A percentile compares a stretch with the other conserved stretches of the same genome.
Evolutionary conservation across 352 stramenopile species (phyloP).

Genomic region (Blastocystis sp.): DNA sequence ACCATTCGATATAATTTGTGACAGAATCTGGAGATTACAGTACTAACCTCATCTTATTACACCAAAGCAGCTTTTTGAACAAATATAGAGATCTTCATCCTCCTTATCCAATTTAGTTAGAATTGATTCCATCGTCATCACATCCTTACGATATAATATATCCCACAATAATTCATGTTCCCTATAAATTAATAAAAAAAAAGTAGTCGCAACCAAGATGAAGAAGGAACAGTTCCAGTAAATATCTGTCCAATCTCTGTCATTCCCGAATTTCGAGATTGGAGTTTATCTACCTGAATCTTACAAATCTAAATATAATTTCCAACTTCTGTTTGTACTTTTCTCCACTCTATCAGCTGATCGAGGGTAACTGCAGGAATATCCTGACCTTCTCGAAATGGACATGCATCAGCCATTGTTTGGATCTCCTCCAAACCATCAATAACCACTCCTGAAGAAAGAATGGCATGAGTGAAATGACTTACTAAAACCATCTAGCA

Average conservation of each 20-base stretch:
- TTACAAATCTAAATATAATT: background rate
- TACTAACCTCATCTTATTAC: background rate
- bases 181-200: background rate
- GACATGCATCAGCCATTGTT: background rate
- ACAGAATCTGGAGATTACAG: background rate
- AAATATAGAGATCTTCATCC: background rate
- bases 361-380: background rate
- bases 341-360: background rate
- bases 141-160: background rate
- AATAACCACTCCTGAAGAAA: background rate
- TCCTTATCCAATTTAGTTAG: background rate
- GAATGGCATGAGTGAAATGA: background rate
- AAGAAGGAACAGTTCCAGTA: background rate
- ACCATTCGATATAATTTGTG: background rate
- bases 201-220: background rate
- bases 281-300: background rate
- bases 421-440: background rate
- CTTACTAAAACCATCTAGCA: background rate
- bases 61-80: background rate
- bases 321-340: background rate
- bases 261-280: background rate
- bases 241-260: background rate
- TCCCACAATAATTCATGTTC: slow-evolving; percentile 2
- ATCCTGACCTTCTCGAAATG: background rate
- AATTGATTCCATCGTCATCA: background rate